Base-by-base conservation (phyloP, 345 rosid species). In the Aquilaria malaccensis region DNA sequence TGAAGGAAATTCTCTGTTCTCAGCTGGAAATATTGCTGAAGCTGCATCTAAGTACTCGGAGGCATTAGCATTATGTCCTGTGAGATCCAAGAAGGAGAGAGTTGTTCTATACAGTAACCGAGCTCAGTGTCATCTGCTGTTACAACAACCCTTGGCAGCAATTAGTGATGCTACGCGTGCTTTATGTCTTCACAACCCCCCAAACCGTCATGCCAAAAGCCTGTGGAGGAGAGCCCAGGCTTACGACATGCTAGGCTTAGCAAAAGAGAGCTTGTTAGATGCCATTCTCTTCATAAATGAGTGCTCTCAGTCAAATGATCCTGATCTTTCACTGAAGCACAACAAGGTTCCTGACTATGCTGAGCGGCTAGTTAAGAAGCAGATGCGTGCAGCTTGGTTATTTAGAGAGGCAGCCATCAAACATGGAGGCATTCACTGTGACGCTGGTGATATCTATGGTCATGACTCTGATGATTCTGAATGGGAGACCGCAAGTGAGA, bases 191-290 rank as follows among this genome's bases (percentile, higher is more conserved):
- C 96, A 94, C 65, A 86, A 75, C 71, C 96, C 99, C 0, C 82
- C 81, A 15, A 94, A 91, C 71, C 83, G 93, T 13, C 99, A 94
- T 70, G 99, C 96, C 29, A 94, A 91, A 78, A 88, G 96, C 74
- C 96, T 91, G 0, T 94, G 99, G 97, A 88, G 97, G 70, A 86
- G 99, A 77, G 96, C 99, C 62, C 97, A 94, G 68, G 96, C 97
- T 32, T 94, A 88, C 66, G 99, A 94, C 74, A 94, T 94, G 94
- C 80, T 94, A 12, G 87, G 88, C 41, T 73, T 94, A 73, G 97
- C 95, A 52, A 91, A 94, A 75, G 99, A 94, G 77, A 91, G 96
- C 67, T 75, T 94, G 76, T 75, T 94, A n/a, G 99, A 94, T 55
- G 99, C 97, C 1, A 94, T 94, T 80, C 76, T 94, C 58, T 94